phyloP scores from a whole-genome alignment of 129 eudicot species.

The Flaveria trinervia region DNA sequence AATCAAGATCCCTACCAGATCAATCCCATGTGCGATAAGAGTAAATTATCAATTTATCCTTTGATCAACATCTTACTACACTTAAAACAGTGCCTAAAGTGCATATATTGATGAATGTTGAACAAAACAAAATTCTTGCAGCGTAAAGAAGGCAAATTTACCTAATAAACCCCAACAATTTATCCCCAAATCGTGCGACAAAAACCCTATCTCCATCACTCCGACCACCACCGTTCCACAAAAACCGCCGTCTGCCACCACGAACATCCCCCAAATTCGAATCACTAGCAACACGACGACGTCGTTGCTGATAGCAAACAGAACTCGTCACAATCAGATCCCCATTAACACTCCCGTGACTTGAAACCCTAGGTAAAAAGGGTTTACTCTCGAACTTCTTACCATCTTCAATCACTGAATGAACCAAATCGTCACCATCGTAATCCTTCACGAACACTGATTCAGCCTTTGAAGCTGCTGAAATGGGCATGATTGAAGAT shows the following conservation, averaged over 20 bases:
- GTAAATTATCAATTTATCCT: not conserved
- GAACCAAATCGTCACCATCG: slow-evolving; percentile 18
- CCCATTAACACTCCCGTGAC: slow-evolving; percentile 33
- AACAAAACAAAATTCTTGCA: not conserved
- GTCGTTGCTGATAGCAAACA: slow-evolving; percentile 34
- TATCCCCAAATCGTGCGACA: slow-evolving; percentile 49
- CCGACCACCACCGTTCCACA: slow-evolving; percentile 41
- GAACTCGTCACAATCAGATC: not conserved
- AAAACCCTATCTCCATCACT: slow-evolving; percentile 45
- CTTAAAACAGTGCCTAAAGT: not conserved
- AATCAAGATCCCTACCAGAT: not conserved
- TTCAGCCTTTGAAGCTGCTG: slow-evolving; percentile 45
- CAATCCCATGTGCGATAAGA: too few species aligned
- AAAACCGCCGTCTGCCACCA: slow-evolving; percentile 38
- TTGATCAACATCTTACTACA: not conserved
- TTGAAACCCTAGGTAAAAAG: slow-evolving; percentile 51
- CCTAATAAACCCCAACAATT: slow-evolving; percentile 64
- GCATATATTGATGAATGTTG: not conserved
- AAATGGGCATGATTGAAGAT: slow-evolving; percentile 30
- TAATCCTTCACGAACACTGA: slow-evolving; percentile 40
- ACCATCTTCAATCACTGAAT: slow-evolving; percentile 41
- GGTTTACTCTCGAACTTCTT: slow-evolving; percentile 43
- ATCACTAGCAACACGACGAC: slow-evolving; percentile 58
- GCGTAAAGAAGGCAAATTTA: slow-evolving; percentile 18
- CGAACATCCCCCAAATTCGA: slow-evolving; percentile 37